Evolutionary conservation across 495 filamentous ascomycete species (phyloP).

Genomic region (Penicillium desertorum): DNA sequence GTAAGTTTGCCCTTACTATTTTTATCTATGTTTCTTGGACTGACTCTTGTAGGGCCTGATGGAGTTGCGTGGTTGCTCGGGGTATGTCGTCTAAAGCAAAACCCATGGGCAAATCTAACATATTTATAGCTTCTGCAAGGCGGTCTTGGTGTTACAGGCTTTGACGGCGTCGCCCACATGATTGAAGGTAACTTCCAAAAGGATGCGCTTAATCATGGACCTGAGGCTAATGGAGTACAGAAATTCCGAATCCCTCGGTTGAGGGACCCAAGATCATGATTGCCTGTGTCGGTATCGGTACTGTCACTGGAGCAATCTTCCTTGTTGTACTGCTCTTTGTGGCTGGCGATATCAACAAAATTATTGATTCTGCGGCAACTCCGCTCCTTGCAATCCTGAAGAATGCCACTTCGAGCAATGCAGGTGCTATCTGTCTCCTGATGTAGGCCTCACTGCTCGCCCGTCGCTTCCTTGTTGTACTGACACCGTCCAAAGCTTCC

Average conservation of each 20-base stretch:
- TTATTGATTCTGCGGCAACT: constrained; percentile 61
- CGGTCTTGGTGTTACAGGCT: constrained; percentile 61
- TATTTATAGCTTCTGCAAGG: constrained; percentile 53
- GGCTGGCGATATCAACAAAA: constrained; percentile 54
- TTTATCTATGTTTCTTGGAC: background rate
- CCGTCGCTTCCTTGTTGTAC: background rate
- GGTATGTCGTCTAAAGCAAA: constrained; percentile 27
- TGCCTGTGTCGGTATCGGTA: constrained; percentile 65
- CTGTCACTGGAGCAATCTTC: constrained; percentile 67
- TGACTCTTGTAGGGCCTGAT: constrained; percentile 51
- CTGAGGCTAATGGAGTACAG: constrained; percentile 32
- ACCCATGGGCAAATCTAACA: constrained; percentile 20
- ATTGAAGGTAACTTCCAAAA: constrained; percentile 38
- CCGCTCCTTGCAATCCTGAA: constrained; percentile 70
- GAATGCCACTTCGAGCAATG: constrained; percentile 63
- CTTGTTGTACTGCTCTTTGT: constrained; percentile 66
- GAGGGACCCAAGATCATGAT: constrained; percentile 74
- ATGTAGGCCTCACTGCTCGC: constrained; percentile 44
- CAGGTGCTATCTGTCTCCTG: constrained; percentile 65
- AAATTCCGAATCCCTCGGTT: constrained; percentile 67
- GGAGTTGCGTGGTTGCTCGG: constrained; percentile 65
- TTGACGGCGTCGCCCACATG: constrained; percentile 56
- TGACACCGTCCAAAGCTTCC: constrained; percentile 49
- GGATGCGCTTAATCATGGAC: background rate
- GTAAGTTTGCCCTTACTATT: constrained; percentile 24